phyloP scores from a whole-genome alignment of 495 filamentous ascomycete genomes.

The Penicillium crystallinum region DNA sequence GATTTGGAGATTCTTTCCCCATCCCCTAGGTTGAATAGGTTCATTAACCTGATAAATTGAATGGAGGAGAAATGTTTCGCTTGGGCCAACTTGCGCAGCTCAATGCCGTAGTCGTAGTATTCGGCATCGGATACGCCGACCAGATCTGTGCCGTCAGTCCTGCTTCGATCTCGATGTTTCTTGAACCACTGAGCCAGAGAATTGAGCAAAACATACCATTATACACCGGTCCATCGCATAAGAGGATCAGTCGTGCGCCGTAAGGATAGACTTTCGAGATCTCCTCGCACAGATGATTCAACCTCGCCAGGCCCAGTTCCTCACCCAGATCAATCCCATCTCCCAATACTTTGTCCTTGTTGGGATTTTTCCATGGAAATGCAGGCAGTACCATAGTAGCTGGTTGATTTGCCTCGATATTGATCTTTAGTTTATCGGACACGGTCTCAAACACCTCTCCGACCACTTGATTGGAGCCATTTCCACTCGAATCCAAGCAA shows the following conservation, averaged over 20 bases:
- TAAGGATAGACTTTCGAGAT: conserved; percentile 8
- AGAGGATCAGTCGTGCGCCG: conserved; percentile 6
- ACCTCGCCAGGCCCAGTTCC: conserved; percentile 1
- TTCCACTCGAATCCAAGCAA: not conserved
- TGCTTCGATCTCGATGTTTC: not conserved
- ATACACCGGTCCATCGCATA: conserved; percentile 5
- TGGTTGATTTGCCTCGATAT: conserved; percentile 1
- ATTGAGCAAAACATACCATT: not conserved
- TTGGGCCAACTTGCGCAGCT: not conserved
- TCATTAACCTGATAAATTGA: not conserved
- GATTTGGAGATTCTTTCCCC: conserved; percentile 1
- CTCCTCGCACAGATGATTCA: conserved; percentile 6
- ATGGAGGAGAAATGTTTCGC: conserved; percentile 1
- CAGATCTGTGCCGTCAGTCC: conserved; percentile 3
- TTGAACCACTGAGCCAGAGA: too few relatives aligned
- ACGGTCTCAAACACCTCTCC: conserved; percentile 2
- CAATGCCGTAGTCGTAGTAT: conserved; percentile 7
- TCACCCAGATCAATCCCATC: conserved; percentile 1
- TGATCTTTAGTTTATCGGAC: not conserved
- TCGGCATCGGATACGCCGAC: conserved; percentile 3
- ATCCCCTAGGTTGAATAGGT: not conserved
- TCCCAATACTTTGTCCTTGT: conserved; percentile 3
- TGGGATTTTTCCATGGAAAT: conserved; percentile 7
- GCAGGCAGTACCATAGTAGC: conserved; percentile 6
- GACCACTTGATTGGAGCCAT: not conserved